These are phyloP conservation scores for Excoecaria cochinchinensis DNA, from an alignment of 345 rosid genomes.

Conservation along the genomic window DNA sequence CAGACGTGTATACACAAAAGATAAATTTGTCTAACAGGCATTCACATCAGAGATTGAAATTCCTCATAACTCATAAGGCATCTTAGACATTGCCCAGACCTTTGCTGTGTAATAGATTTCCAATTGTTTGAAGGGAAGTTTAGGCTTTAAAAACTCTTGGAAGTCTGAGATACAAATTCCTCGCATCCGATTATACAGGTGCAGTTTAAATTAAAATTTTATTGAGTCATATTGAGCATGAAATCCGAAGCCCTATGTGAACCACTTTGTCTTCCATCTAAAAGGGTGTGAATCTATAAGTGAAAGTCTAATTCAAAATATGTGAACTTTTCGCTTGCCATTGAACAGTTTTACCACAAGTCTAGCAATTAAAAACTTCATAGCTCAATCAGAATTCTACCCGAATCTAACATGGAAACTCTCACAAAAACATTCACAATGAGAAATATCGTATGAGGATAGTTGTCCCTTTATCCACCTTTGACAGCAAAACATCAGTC, in stretches of 20 bases:
- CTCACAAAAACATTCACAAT: not conserved
- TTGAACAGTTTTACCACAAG: conserved; percentile 3
- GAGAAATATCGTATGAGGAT: not conserved
- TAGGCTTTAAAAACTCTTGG: not conserved
- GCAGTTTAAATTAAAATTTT: not conserved
- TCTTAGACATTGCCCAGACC: too few species aligned
- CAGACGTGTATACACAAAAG: too few species aligned
- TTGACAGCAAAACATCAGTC: too few species aligned
- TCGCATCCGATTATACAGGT: not conserved
- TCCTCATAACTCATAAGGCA: too few species aligned
- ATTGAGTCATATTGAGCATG: not conserved
- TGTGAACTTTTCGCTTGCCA: not conserved
- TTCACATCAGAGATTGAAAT: too few species aligned
- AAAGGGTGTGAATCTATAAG: not conserved
- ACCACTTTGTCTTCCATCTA: not conserved
- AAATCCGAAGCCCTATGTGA: not conserved
- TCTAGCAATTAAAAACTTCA: not conserved
- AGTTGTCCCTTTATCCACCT: too few species aligned
- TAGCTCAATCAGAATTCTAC: not conserved
- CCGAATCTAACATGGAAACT: not conserved
- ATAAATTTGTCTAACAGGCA: too few species aligned
- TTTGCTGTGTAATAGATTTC: too few species aligned
- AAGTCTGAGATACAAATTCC: not conserved
- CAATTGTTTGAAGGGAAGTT: not conserved
- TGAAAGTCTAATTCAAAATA: not conserved